phyloP scores from a whole-genome alignment of 306 rosid genomes.

The Rosa lucieae region DNA sequence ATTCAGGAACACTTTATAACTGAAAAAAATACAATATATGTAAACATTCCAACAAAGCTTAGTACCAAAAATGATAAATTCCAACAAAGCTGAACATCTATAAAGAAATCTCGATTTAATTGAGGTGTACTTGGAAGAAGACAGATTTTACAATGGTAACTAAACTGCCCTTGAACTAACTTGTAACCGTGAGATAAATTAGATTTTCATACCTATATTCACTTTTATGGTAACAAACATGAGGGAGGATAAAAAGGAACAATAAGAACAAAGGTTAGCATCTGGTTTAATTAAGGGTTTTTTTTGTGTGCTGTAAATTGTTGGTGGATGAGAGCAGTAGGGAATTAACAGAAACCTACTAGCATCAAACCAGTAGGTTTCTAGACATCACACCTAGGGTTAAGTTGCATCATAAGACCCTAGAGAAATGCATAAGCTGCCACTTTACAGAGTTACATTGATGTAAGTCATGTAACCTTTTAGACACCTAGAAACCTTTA shows the following conservation, averaged over 20 bases:
- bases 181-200: background rate
- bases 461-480: background rate
- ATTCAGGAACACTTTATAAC: conserved; percentile 88
- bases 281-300: background rate
- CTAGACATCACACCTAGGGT: background rate
- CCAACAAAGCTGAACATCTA: conserved; percentile 5
- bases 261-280: background rate
- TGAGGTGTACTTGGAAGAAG: conserved; percentile 10
- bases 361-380: background rate
- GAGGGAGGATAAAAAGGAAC: background rate
- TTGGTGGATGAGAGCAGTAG: background rate
- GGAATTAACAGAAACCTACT: background rate
- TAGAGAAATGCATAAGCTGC: background rate
- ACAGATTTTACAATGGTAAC: background rate
- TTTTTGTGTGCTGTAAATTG: background rate
- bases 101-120: background rate
- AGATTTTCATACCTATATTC: background rate
- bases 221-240: background rate
- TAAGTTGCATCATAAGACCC: background rate
- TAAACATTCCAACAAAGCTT: conserved; percentile 12
- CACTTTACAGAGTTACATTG: background rate
- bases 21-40: conserved; percentile 35
- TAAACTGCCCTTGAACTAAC: background rate
- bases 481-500: background rate
- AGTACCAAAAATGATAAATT: background rate